Base-by-base conservation (phyloP, 495 filamentous ascomycete genomes). In the Extremus antarcticus region DNA sequence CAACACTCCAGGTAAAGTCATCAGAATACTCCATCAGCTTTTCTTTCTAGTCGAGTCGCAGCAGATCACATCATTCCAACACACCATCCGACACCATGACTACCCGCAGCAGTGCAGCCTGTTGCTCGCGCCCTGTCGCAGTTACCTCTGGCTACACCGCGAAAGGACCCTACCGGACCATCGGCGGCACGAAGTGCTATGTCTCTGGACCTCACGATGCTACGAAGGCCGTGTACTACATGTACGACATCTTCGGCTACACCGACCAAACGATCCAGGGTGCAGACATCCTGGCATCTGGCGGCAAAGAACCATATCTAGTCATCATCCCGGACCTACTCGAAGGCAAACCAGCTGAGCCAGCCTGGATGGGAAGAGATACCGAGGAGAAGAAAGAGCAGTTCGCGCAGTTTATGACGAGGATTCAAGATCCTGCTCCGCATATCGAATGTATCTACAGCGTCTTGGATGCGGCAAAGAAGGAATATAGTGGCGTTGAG, bases 171-270 rank as follows among this genome's bases (percentile, higher is more conserved):
- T 55, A 48, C 45, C 35, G 35, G 2, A 25, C 48, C 10, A 23
- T 50, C 4, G 23, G 17, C n/a, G 45, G 53, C 10, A 19, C 38
- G 3, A 35, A 29, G 17, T 4, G 9, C 22, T 55, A 55, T 45
- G 21, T 22, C 13, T 4, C 53, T 29, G 45, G 53, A 3, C 53
- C 53, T n/a, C 10, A 4, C 10, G 19, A 19, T n/a, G 56, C 56
- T 2, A 25, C 17, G 16, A 48, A 48, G 15, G 56, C 50, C 38
- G 38, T 58, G 22, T 48, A 56, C 24, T 16, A 56, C 16, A 23
- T 57, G 24, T 58, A 57, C 56, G 53, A 58, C 43, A 49, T 57
- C 53, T 58, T 58, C 23, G 51, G 56, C 43, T 58, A 29, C 25
- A 13, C n/a, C 7, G 4, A 13, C 13, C 56, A 58, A 49, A 58